A percentile compares a stretch with the other conserved stretches of the same genome.
These are phyloP conservation scores for Mortierella alpina DNA, from an alignment of 192 early-diverging fungal species.

Conservation along the genomic window DNA sequence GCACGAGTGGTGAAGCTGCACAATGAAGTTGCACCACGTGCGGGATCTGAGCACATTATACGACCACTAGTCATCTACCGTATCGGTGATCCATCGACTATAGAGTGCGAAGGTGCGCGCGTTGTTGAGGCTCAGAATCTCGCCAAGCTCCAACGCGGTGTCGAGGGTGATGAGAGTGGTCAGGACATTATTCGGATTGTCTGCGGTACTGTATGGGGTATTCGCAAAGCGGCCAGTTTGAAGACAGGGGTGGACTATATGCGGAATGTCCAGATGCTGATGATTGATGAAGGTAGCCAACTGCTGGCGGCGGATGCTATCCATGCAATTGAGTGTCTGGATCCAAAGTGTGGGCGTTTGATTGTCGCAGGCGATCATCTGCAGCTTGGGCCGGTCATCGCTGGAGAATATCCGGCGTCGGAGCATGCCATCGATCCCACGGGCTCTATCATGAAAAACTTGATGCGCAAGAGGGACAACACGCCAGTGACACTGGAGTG, in stretches of 20 bases:
- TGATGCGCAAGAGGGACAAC: constrained; percentile 55
- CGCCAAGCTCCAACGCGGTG: constrained; percentile 40
- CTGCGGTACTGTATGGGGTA: constrained; percentile 38
- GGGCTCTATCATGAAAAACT: constrained; percentile 63
- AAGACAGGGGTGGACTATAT: constrained; percentile 25
- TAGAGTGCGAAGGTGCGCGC: constrained; percentile 1
- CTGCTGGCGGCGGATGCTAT: constrained; percentile 57
- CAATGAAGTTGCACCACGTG: constrained; percentile 9
- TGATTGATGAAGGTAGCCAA: constrained; percentile 54
- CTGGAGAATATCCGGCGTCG: constrained; percentile 54
- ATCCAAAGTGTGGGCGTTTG: constrained; percentile 39
- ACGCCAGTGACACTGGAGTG: constrained; percentile 25
- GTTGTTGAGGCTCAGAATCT: constrained; percentile 26
- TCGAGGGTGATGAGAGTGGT: constrained; percentile 3
- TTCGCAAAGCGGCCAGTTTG: constrained; percentile 15
- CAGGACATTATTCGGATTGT: constrained; percentile 26
- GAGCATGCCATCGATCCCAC: constrained; percentile 52
- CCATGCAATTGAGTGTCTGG: constrained; percentile 58
- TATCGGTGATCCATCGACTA: constrained; percentile 16
- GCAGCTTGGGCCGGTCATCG: constrained; percentile 62
- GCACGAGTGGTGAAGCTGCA: constrained; percentile 46
- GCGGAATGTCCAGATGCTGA: constrained; percentile 50
- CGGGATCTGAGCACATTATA: constrained; percentile 26
- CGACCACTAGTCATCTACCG: constrained; percentile 27
- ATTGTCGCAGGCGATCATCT: constrained; percentile 69